Evolutionary conservation across 176 grass and related monocot genomes (phyloP).

Genomic region (Paspalum notatum): DNA sequence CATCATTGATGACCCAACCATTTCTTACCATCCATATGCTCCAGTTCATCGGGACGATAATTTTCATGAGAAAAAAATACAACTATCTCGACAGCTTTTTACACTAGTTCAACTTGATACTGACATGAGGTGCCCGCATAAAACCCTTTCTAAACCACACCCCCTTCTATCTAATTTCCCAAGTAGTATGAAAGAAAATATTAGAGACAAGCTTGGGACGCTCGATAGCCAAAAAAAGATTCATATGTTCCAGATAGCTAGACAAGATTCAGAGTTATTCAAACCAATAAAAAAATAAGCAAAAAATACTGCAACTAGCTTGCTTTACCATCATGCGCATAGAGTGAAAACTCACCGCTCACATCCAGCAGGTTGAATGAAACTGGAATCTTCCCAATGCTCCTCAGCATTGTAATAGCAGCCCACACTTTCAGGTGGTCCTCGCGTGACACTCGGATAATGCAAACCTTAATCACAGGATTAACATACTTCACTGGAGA

Average conservation of each 20-base stretch:
- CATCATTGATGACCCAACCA: too few species aligned
- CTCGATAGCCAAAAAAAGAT: too few species aligned
- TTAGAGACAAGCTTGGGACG: too few species aligned
- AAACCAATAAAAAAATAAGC: background rate
- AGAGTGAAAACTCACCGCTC: constrained; percentile 62
- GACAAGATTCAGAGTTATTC: background rate
- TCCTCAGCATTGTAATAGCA: constrained; percentile 67
- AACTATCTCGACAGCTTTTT: background rate
- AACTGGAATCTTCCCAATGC: constrained; percentile 62
- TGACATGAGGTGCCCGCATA: background rate
- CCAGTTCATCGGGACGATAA: too few species aligned
- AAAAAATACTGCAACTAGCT: background rate
- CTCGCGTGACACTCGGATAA: constrained; percentile 64
- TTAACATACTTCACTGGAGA: constrained; percentile 85
- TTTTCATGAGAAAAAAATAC: background rate
- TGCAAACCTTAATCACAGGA: constrained; percentile 68
- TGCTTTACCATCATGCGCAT: background rate
- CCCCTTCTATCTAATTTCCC: background rate
- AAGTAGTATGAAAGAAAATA: background rate
- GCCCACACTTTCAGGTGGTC: constrained; percentile 76
- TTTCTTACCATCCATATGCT: too few species aligned
- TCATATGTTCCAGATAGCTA: too few species aligned
- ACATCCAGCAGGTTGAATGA: constrained; percentile 75
- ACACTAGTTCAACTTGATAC: background rate
- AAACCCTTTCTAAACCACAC: background rate